Evolutionary conservation across 139 green algal genomes (phyloP).

Genomic region (Spirogloea muscicola): DNA sequence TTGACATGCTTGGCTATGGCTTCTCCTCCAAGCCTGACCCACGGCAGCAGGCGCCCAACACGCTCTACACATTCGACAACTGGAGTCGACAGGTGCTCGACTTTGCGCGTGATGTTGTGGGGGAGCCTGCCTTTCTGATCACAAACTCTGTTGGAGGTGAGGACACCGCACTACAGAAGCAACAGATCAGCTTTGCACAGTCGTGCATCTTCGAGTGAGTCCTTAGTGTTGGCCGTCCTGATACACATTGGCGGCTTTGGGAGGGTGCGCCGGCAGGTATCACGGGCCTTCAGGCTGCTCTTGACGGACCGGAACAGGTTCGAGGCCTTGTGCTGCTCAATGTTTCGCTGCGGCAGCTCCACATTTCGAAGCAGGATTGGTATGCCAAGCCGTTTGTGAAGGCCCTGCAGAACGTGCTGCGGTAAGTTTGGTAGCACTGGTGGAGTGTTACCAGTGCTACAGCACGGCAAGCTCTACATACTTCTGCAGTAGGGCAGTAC

Average conservation of each 20-base stretch:
- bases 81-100: slow-evolving; percentile 70
- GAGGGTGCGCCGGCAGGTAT: slow-evolving; percentile 37
- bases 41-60: slow-evolving; percentile 46
- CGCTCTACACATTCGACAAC: slow-evolving; percentile 72
- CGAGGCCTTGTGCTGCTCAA: slow-evolving; percentile 76
- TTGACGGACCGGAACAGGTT: slow-evolving; percentile 57
- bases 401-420: slow-evolving; percentile 36
- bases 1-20: slow-evolving; percentile 89
- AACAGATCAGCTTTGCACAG: too few relatives aligned
- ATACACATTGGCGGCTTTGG: too few relatives aligned
- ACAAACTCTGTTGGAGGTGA: slow-evolving; percentile 81
- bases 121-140: slow-evolving; percentile 63
- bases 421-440: too few relatives aligned
- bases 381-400: slow-evolving; percentile 52
- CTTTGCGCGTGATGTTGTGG: slow-evolving; percentile 64
- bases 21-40: slow-evolving; percentile 77
- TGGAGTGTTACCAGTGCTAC: too few relatives aligned
- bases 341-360: slow-evolving; percentile 74
- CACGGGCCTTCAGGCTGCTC: slow-evolving; percentile 61
- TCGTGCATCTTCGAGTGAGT: too few relatives aligned
- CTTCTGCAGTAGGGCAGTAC: too few relatives aligned
- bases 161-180: too few relatives aligned
- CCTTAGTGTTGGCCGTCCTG: too few relatives aligned
- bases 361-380: slow-evolving; percentile 59
- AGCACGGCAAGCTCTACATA: too few relatives aligned